These are phyloP conservation scores for Cylindrotheca closterium DNA, from an alignment of 108 stramenopile species.

Conservation along the genomic window DNA sequence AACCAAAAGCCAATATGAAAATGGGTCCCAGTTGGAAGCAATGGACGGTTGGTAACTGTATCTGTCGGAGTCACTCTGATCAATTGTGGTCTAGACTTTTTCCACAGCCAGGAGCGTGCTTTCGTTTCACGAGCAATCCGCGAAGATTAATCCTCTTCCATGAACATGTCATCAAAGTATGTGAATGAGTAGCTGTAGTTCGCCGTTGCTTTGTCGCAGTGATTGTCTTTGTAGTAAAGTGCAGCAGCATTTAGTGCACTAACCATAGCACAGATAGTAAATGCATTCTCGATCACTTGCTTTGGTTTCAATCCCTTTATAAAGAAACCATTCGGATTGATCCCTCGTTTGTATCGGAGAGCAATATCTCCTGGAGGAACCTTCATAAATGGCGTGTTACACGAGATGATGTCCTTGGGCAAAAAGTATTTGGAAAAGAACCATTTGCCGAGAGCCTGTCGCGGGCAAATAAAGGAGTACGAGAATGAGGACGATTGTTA, in stretches of 20 bases:
- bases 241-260: slow-evolving; percentile 73
- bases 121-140: too few species aligned
- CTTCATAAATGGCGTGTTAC: slow-evolving; percentile 60
- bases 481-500: too few species aligned
- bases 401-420: slow-evolving; percentile 68
- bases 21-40: too few species aligned
- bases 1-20: too few species aligned
- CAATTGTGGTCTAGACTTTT: too few species aligned
- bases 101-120: too few species aligned
- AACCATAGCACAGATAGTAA: slow-evolving; percentile 71
- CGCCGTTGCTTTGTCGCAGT: slow-evolving; percentile 58
- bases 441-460: slow-evolving; percentile 63
- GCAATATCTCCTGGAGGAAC: slow-evolving; percentile 63
- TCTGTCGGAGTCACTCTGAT: too few species aligned
- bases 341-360: slow-evolving; percentile 42
- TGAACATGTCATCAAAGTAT: slow-evolving; percentile 45
- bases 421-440: slow-evolving; percentile 78
- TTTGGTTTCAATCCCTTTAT: slow-evolving; percentile 21
- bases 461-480: too few species aligned
- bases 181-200: slow-evolving; percentile 61
- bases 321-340: slow-evolving; percentile 37
- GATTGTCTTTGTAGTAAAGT: slow-evolving; percentile 71
- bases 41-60: too few species aligned
- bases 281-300: slow-evolving; percentile 52
- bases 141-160: slow-evolving; percentile 2